Conservation (phyloP, 2,329 filamentous ascomycete genomes). For the Albophoma yamanashiensis region DNA sequence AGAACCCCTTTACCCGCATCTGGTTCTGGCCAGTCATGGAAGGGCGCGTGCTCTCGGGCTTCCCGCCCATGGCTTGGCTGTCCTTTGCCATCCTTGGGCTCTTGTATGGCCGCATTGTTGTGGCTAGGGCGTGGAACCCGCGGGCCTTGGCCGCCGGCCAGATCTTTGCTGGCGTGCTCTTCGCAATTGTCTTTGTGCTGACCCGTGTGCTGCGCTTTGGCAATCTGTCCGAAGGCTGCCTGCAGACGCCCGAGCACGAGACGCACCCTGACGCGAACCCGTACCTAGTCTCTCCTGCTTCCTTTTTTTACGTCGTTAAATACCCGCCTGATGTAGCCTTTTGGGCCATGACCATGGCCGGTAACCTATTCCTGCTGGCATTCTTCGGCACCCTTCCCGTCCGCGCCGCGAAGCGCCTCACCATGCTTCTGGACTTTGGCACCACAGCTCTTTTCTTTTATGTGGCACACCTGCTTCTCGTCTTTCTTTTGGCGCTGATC, state of each 20-base stretch:
- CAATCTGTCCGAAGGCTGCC: conserved; percentile 32
- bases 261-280: conserved; percentile 21
- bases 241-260: conserved; percentile 26
- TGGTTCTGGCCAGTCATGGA: conserved; percentile 28
- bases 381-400: conserved; percentile 23
- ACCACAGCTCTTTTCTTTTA: conserved; percentile 37
- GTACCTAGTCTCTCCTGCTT: conserved; percentile 26
- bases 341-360: conserved; percentile 28
- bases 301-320: conserved; percentile 36
- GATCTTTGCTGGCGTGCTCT: conserved; percentile 13
- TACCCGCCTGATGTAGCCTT: conserved; percentile 37
- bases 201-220: conserved; percentile 30
- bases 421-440: conserved; percentile 30
- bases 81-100: conserved; percentile 34
- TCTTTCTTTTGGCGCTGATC: conserved; percentile 15
- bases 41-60: conserved; percentile 23
- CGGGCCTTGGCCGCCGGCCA: conserved; percentile 17
- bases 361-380: conserved; percentile 27
- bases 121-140: conserved; percentile 19
- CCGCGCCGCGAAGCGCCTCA: conserved; percentile 16
- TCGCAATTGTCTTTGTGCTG: conserved; percentile 26
- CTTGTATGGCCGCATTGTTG: conserved; percentile 28
- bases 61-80: conserved; percentile 35
- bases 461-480: conserved; percentile 23
- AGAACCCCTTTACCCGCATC: conserved; percentile 18